Evolutionary conservation across 192 early-diverging fungal genomes (phyloP).

Genomic region (Neocallimastix lanati): DNA sequence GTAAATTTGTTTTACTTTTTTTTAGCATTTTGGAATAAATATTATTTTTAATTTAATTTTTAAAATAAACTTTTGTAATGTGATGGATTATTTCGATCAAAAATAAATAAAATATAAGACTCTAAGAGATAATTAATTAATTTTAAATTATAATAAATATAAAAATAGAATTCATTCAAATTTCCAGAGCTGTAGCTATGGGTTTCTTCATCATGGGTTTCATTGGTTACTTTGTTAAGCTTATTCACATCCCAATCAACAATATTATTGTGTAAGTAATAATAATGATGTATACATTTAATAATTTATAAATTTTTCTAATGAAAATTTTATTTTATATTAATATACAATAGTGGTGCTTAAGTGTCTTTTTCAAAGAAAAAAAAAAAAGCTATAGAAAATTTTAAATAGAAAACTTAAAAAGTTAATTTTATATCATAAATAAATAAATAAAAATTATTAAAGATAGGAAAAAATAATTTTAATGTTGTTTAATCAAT

Average conservation of each 20-base stretch:
- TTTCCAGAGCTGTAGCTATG: constrained; percentile 80
- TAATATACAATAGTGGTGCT: background rate
- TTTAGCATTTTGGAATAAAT: too few relatives aligned
- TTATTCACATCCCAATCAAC: constrained; percentile 99
- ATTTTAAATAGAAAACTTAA: background rate
- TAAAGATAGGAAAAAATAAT: background rate
- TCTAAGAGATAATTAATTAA: too few relatives aligned
- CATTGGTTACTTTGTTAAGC: constrained; percentile 95
- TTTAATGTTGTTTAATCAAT: background rate
- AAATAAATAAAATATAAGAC: too few relatives aligned
- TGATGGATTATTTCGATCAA: too few relatives aligned
- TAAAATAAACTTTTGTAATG: too few relatives aligned
- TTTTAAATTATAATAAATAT: too few relatives aligned
- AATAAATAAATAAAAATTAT: background rate
- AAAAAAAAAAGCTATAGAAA: background rate
- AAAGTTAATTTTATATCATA: background rate
- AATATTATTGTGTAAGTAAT: constrained; percentile 80
- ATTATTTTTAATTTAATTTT: too few relatives aligned
- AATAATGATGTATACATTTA: too few relatives aligned
- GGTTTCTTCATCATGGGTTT: constrained; percentile 93
- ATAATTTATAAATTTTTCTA: too few relatives aligned
- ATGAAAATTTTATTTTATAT: too few relatives aligned
- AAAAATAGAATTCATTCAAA: constrained; percentile 75
- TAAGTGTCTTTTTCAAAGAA: background rate
- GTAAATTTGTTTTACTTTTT: too few relatives aligned